Evolutionary conservation across 1,139 yeast genomes (phyloP).

Genomic region (Geotrichum macrosporum): DNA sequence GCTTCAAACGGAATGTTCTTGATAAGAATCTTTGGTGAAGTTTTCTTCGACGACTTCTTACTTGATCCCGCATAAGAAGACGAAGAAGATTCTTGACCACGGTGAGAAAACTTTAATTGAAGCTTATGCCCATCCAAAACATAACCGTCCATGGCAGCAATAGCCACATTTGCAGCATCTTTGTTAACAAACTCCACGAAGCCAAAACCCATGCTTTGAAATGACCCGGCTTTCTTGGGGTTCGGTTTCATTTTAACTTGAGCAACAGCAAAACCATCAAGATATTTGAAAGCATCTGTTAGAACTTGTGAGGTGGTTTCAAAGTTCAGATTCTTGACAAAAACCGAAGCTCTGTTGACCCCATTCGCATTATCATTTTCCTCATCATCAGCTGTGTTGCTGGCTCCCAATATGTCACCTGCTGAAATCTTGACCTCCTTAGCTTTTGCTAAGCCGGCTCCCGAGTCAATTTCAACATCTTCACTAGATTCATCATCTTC

Average conservation of each 20-base stretch:
- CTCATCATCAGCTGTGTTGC: conserved; percentile 42
- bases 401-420: conserved; percentile 33
- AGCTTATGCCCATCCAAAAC: conserved; percentile 85
- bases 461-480: conserved; percentile 40
- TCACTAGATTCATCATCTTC: conserved; percentile 39
- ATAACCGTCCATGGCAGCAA: conserved; percentile 67
- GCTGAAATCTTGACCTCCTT: conserved; percentile 36
- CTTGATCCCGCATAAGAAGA: conserved; percentile 23
- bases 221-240: conserved; percentile 60
- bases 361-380: conserved; percentile 45
- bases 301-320: conserved; percentile 62
- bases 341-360: conserved; percentile 74
- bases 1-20: conserved; percentile 98
- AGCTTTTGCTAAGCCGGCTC: conserved; percentile 30
- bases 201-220: conserved; percentile 94
- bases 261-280: conserved; percentile 73
- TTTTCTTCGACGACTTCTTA: conserved; percentile 39
- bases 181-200: conserved; percentile 82
- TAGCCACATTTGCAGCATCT: conserved; percentile 74
- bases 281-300: conserved; percentile 56
- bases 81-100: conserved; percentile 43
- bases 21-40: conserved; percentile 73
- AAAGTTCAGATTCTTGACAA: conserved; percentile 89
- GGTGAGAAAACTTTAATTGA: conserved; percentile 81
- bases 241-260: conserved; percentile 87